Evolutionary conservation across 495 filamentous ascomycete genomes (phyloP).

Genomic region (Penicillium diatomitis): DNA sequence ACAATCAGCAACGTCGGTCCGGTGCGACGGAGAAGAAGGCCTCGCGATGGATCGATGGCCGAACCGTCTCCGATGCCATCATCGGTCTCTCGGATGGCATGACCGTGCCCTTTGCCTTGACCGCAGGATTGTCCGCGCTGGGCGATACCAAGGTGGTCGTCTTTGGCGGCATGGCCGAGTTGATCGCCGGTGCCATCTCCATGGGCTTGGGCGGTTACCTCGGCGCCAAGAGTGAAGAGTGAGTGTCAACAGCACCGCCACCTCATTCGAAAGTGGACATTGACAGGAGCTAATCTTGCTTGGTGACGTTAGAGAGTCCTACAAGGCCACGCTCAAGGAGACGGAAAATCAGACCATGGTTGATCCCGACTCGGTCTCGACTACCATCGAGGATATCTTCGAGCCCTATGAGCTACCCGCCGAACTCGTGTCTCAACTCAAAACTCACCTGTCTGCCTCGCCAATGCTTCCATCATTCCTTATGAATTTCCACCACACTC

Average conservation of each 20-base stretch:
- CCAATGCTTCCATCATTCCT: slow-evolving; percentile 44
- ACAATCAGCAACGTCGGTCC: slow-evolving; percentile 3
- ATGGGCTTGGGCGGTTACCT: slow-evolving; percentile 55
- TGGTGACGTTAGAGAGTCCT: slow-evolving; percentile 35
- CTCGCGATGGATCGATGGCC: slow-evolving; percentile 32
- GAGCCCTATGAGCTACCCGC: slow-evolving; percentile 45
- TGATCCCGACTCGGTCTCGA: slow-evolving; percentile 25
- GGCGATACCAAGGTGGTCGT: slow-evolving; percentile 47
- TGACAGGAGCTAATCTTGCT: background rate
- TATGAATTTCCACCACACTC: slow-evolving; percentile 49
- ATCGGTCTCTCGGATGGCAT: slow-evolving; percentile 54
- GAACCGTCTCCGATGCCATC: slow-evolving; percentile 49
- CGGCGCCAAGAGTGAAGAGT: slow-evolving; percentile 62
- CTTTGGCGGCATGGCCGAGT: slow-evolving; percentile 49
- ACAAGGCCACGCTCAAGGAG: slow-evolving; percentile 39
- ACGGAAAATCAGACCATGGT: slow-evolving; percentile 34
- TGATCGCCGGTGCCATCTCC: slow-evolving; percentile 50
- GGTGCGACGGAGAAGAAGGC: slow-evolving; percentile 5
- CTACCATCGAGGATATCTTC: slow-evolving; percentile 43
- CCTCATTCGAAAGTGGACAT: background rate
- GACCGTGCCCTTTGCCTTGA: slow-evolving; percentile 52
- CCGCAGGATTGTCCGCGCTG: slow-evolving; percentile 46
- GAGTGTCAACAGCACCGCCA: background rate
- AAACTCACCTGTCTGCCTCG: slow-evolving; percentile 37
- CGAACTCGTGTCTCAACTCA: slow-evolving; percentile 35